These are phyloP conservation scores for Macadamia integrifolia DNA, from an alignment of 164 flowering plant genomes.

Conservation along the genomic window DNA sequence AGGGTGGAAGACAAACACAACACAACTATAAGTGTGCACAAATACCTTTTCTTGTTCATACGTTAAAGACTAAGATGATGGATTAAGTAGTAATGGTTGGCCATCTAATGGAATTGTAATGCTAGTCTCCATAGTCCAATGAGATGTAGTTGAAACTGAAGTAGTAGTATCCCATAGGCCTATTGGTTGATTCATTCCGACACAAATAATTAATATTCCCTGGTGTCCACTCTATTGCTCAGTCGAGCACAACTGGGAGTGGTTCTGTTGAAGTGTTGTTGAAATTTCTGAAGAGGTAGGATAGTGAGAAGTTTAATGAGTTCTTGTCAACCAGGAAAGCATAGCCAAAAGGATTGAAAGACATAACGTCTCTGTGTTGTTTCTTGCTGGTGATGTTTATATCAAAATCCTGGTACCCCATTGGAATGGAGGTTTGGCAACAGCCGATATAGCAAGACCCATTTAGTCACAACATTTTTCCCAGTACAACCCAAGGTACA, in stretches of 20 bases:
- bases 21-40: no score
- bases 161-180: no score
- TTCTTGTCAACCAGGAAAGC: slow-evolving; percentile 10
- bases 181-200: no score
- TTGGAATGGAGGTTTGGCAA: slow-evolving; percentile 7
- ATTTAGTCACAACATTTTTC: neutral
- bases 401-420: neutral
- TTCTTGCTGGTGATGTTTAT: neutral
- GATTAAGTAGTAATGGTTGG: no score
- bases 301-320: neutral
- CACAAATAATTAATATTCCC: no score
- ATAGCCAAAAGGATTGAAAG: slow-evolving; percentile 15
- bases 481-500: neutral
- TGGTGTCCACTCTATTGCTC: neutral
- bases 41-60: no score
- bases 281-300: neutral
- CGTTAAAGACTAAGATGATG: no score
- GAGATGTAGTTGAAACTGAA: no score
- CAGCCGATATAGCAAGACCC: neutral
- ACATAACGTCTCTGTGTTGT: neutral
- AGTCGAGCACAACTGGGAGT: slow-evolving; percentile 12
- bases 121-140: no score
- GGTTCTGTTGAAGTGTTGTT: neutral
- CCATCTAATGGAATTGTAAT: no score
- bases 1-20: no score